Evolutionary conservation across 148 eudicot species (phyloP).

Genomic region (Diospyros lotus): DNA sequence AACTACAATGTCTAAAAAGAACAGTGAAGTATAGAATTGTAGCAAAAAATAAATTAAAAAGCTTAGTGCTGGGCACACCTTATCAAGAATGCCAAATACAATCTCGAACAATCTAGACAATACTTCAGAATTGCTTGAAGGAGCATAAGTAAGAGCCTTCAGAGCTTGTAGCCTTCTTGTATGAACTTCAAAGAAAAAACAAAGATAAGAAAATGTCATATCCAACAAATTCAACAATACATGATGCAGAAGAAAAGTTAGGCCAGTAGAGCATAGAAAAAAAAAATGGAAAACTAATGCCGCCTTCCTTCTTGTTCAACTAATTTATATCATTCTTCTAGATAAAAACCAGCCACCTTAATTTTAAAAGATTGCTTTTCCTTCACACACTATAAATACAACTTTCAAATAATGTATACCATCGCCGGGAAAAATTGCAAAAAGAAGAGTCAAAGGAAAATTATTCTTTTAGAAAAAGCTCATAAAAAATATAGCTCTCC

Average conservation of each 20-base stretch:
- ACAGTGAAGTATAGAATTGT: neutral
- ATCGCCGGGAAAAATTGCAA: neutral
- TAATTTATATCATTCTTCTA: neutral
- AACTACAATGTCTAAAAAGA: neutral
- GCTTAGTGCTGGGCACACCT: slow-evolving; percentile 46
- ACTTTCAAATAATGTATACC: neutral
- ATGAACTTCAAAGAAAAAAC: slow-evolving; percentile 62
- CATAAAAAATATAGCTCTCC: no score
- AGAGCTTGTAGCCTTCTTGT: slow-evolving; percentile 89
- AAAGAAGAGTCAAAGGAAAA: neutral
- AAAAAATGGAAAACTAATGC: neutral
- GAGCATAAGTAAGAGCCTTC: slow-evolving; percentile 95
- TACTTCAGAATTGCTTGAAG: slow-evolving; percentile 85
- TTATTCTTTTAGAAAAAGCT: no score
- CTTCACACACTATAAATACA: neutral
- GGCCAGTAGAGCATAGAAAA: neutral
- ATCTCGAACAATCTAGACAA: slow-evolving; percentile 73
- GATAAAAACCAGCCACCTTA: neutral
- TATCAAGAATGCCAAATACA: slow-evolving; percentile 86
- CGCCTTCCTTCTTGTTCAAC: neutral
- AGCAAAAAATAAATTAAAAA: neutral
- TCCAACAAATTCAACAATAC: neutral
- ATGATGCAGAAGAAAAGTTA: neutral
- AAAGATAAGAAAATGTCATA: slow-evolving; percentile 5
- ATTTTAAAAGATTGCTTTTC: neutral